A percentile compares a stretch with the other conserved stretches of the same genome.
Evolutionary conservation across 2,329 filamentous ascomycete species (phyloP).

Genomic region (Fusarium sacchari): DNA sequence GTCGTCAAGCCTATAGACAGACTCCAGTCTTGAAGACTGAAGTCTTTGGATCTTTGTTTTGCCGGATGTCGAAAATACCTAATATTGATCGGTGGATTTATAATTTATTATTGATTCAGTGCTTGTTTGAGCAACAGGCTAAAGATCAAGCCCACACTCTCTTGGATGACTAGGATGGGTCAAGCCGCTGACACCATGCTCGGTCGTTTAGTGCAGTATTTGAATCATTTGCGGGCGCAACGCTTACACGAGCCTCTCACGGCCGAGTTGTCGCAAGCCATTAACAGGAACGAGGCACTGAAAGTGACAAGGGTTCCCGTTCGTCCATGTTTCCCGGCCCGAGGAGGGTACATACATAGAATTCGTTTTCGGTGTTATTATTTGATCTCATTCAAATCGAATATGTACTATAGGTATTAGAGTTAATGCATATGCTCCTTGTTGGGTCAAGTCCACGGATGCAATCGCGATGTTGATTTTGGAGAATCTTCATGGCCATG

Average conservation of each 20-base stretch:
- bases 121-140: slow-evolving; percentile 19
- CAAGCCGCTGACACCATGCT: slow-evolving; percentile 43
- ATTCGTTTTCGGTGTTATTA: slow-evolving; percentile 19
- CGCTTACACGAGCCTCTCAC: slow-evolving; percentile 37
- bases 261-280: slow-evolving; percentile 26
- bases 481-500: background rate
- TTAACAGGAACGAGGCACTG: slow-evolving; percentile 29
- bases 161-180: slow-evolving; percentile 13
- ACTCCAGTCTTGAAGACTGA: slow-evolving; percentile 1
- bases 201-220: slow-evolving; percentile 34
- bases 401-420: background rate
- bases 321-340: slow-evolving; percentile 27
- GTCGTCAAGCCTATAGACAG: background rate
- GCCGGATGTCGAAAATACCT: background rate
- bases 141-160: slow-evolving; percentile 31
- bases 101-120: background rate
- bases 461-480: background rate
- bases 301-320: slow-evolving; percentile 22
- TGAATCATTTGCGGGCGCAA: slow-evolving; percentile 45
- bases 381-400: slow-evolving; percentile 5
- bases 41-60: slow-evolving; percentile 32
- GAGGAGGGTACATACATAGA: slow-evolving; percentile 12
- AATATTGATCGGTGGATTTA: slow-evolving; percentile 11
- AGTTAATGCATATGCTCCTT: background rate
- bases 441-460: background rate